Conservation (phyloP, 1,284 basidiomycete genomes). For the Dichomitus squalens region DNA sequence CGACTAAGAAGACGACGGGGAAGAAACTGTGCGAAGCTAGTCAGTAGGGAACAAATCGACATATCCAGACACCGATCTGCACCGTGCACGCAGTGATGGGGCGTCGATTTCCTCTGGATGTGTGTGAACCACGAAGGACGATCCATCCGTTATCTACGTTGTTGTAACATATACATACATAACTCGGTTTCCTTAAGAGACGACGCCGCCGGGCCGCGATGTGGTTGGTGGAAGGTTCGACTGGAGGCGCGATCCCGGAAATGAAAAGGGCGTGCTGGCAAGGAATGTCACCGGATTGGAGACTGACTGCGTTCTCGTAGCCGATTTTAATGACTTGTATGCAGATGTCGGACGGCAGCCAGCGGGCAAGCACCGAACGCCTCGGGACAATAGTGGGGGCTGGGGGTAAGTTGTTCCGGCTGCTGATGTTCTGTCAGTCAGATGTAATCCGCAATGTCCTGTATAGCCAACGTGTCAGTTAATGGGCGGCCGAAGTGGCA, state of each 20-base stretch:
- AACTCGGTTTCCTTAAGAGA: neutral
- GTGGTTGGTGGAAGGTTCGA: slow-evolving; percentile 12
- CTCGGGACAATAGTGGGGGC: neutral
- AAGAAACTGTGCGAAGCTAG: neutral
- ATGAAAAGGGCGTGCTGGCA: slow-evolving; percentile 21
- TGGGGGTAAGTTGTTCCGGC: neutral
- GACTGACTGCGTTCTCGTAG: slow-evolving; percentile 7
- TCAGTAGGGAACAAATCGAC: slow-evolving; percentile 14
- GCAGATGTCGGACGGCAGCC: neutral
- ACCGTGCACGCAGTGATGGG: neutral
- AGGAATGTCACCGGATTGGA: slow-evolving; percentile 11
- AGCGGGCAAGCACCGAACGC: neutral
- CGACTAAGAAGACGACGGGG: slow-evolving; percentile 8
- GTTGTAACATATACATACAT: slow-evolving; percentile 1
- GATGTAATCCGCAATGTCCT: neutral
- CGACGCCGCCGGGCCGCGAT: slow-evolving; percentile 15
- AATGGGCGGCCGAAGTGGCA: neutral
- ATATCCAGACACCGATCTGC: slow-evolving; percentile 15
- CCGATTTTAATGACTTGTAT: slow-evolving; percentile 5
- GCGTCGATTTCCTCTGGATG: slow-evolving; percentile 6
- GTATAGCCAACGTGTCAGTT: slow-evolving; percentile 3
- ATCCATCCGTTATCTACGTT: slow-evolving; percentile 17
- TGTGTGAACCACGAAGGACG: slow-evolving; percentile 8
- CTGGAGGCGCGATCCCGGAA: slow-evolving; percentile 18
- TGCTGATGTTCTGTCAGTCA: neutral